These are phyloP conservation scores for Peronospora tabacina DNA, from an alignment of 352 stramenopile genomes.

Conservation along the genomic window DNA sequence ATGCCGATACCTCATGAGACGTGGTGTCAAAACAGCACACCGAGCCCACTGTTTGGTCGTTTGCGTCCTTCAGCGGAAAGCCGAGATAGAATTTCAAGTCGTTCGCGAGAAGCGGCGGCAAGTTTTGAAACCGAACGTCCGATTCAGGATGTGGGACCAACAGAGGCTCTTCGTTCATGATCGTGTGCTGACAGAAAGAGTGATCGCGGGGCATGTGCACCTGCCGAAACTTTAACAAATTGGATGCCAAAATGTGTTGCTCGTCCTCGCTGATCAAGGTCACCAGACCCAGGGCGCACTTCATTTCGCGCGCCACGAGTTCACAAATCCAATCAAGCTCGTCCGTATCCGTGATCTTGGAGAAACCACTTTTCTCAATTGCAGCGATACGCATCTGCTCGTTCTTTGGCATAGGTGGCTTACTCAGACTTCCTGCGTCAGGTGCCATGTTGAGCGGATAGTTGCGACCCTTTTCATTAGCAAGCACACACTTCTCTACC, in stretches of 20 bases:
- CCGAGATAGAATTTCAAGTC: constrained; percentile 40
- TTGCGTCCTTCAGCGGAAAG: constrained; percentile 33
- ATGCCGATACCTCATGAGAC: constrained; percentile 38
- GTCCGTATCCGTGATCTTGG: constrained; percentile 41
- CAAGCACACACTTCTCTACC: constrained; percentile 30
- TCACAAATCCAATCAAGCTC: constrained; percentile 57
- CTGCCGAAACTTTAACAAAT: constrained; percentile 22
- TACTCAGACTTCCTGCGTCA: constrained; percentile 11
- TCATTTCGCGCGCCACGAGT: constrained; percentile 47
- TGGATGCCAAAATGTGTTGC: constrained; percentile 40
- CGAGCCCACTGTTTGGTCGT: constrained; percentile 47
- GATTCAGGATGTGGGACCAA: constrained; percentile 46
- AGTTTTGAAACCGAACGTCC: constrained; percentile 60
- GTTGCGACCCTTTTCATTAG: constrained; percentile 26
- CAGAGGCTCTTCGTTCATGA: constrained; percentile 57
- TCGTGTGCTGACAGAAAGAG: constrained; percentile 61
- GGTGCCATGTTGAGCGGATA: constrained; percentile 37
- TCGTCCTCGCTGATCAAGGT: constrained; percentile 51
- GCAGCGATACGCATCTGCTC: constrained; percentile 31
- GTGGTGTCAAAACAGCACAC: constrained; percentile 54
- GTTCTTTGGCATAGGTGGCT: constrained; percentile 32
- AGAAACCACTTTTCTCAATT: constrained; percentile 33
- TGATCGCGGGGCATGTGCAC: constrained; percentile 43
- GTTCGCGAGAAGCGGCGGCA: constrained; percentile 21
- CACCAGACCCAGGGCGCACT: constrained; percentile 43